Evolutionary conservation across 1,284 basidiomycete species (phyloP).

Genomic region (Irpex sp.): DNA sequence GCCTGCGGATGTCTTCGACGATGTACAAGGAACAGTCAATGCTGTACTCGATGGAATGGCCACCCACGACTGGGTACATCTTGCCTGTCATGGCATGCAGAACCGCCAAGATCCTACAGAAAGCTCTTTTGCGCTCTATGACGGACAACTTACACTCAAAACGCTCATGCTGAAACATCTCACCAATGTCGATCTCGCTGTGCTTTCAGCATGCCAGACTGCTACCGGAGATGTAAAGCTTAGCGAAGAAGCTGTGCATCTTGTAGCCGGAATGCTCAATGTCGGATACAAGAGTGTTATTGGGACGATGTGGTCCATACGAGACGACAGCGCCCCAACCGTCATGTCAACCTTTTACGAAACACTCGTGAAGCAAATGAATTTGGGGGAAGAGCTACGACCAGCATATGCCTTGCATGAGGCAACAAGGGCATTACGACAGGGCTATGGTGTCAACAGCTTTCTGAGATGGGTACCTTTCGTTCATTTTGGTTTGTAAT

Average conservation of each 20-base stretch:
- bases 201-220: not conserved
- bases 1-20: not conserved
- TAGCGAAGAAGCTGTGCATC: not conserved
- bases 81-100: slow-evolving; percentile 28
- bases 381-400: too few relatives aligned
- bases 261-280: not conserved
- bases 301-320: not conserved
- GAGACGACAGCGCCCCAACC: not conserved
- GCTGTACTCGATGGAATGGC: slow-evolving; percentile 15
- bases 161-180: slow-evolving; percentile 16
- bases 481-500: not conserved
- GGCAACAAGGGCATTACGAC: not conserved
- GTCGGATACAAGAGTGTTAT: not conserved
- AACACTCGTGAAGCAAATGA: too few relatives aligned
- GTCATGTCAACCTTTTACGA: not conserved
- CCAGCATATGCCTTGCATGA: not conserved
- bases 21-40: slow-evolving; percentile 4
- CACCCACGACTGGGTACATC: slow-evolving; percentile 24
- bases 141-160: slow-evolving; percentile 19
- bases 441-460: not conserved
- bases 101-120: slow-evolving; percentile 13
- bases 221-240: not conserved
- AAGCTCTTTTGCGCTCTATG: slow-evolving; percentile 23
- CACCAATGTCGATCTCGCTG: not conserved
- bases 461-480: slow-evolving; percentile 6